Conservation (phyloP, 2,329 filamentous ascomycete genomes). For the Colletotrichum sp. region DNA sequence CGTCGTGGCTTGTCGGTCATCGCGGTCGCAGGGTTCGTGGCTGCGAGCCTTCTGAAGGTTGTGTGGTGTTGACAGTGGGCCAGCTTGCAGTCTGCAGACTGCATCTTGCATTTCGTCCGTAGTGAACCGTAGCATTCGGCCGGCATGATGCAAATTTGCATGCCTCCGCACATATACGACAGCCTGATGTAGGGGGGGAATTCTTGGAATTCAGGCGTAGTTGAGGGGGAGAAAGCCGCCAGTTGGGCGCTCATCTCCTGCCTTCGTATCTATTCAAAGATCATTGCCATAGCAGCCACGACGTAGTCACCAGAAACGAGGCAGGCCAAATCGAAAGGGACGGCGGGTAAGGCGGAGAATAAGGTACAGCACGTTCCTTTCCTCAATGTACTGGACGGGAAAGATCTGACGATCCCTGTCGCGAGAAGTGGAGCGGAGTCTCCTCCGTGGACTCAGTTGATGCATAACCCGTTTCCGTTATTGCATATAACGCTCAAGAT, state of each 20-base stretch:
- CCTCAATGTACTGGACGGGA: neutral
- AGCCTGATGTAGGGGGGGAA: neutral
- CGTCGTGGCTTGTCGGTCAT: neutral
- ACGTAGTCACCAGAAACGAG: neutral
- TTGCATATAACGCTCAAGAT: neutral
- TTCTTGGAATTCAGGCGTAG: neutral
- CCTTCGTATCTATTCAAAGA: neutral
- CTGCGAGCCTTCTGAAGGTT: constrained; percentile 1
- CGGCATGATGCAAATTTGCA: neutral
- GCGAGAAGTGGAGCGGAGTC: neutral
- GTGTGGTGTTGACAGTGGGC: constrained; percentile 13
- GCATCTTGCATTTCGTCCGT: constrained; percentile 20
- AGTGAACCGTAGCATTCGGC: neutral
- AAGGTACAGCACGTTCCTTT: neutral
- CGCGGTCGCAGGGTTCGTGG: neutral
- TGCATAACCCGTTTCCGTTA: neutral
- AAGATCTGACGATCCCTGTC: neutral
- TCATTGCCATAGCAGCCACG: neutral
- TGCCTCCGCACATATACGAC: neutral
- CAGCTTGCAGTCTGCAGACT: neutral
- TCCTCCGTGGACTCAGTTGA: neutral
- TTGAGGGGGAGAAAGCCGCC: neutral
- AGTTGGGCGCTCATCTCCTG: neutral
- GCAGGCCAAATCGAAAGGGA: neutral
- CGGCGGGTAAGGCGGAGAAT: neutral